Percentiles rank a stretch among this genome's conserved stretches.
phyloP scores from a whole-genome alignment of 2,329 filamentous ascomycete species.

The Arthrinium phaeospermum region DNA sequence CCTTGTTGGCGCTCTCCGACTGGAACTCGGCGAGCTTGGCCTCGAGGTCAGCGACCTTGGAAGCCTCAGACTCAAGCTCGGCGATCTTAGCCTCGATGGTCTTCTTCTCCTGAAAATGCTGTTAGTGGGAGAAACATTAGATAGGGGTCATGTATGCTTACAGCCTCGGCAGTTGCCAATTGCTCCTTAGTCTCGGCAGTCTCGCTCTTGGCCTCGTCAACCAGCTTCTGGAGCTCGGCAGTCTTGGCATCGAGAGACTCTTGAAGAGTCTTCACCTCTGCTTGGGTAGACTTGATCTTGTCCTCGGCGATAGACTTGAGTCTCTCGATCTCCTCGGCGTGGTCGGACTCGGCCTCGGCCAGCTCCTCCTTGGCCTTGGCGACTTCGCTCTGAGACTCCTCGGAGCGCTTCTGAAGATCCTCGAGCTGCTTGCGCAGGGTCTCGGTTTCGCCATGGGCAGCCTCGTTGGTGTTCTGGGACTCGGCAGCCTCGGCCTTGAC shows the following conservation, averaged over 20 bases:
- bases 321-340: conserved; percentile 31
- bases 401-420: conserved; percentile 37
- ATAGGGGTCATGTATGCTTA: conserved; percentile 29
- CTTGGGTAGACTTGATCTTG: conserved; percentile 37
- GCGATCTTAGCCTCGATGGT: conserved; percentile 33
- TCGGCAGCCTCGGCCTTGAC: conserved; percentile 25
- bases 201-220: conserved; percentile 44
- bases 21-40: conserved; percentile 33
- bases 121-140: background rate
- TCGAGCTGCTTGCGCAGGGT: conserved; percentile 22
- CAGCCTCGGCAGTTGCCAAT: conserved; percentile 40
- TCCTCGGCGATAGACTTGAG: conserved; percentile 42
- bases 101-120: conserved; percentile 32
- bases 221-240: conserved; percentile 38
- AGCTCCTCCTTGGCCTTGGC: conserved; percentile 40
- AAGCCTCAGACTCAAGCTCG: conserved; percentile 32
- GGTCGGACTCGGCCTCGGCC: conserved; percentile 23
- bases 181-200: conserved; percentile 44
- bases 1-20: conserved; percentile 29
- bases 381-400: conserved; percentile 39
- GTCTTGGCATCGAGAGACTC: conserved; percentile 38
- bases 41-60: conserved; percentile 27
- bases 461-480: conserved; percentile 35
- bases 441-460: conserved; percentile 31
- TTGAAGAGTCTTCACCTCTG: conserved; percentile 38